phyloP scores from a whole-genome alignment of 768 basidiomycete species.

The Naganishia vishniacii region DNA sequence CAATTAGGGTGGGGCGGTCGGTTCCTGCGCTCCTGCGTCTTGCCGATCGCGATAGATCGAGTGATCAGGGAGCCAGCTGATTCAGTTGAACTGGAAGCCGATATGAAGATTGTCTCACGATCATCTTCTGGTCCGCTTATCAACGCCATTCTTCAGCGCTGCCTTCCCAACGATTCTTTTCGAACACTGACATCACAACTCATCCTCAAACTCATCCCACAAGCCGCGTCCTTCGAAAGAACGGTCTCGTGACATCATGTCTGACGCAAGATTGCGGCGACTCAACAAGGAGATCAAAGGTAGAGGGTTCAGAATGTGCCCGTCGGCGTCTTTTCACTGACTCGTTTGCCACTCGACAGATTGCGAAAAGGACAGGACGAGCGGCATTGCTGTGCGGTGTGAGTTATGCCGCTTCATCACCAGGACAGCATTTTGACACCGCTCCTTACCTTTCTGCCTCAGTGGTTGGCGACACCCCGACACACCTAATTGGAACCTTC shows the following conservation, averaged over 20 bases:
- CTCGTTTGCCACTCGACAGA: slow-evolving; percentile 54
- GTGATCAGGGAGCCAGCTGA: too few species aligned
- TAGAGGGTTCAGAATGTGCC: too few species aligned
- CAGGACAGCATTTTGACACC: not conserved
- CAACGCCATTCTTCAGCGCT: too few species aligned
- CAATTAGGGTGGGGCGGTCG: too few species aligned
- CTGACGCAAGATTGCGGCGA: slow-evolving; percentile 82
- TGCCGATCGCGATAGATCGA: not conserved
- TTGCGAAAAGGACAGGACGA: slow-evolving; percentile 90
- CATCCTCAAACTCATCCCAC: not conserved
- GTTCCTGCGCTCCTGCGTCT: too few species aligned
- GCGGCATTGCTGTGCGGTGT: slow-evolving; percentile 71
- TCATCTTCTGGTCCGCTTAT: too few species aligned
- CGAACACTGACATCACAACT: not conserved
- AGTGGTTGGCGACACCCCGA: slow-evolving; percentile 80
- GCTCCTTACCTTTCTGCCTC: not conserved
- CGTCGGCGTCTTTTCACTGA: not conserved
- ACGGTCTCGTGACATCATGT: slow-evolving; percentile 49
- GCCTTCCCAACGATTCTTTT: too few species aligned
- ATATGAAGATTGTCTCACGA: too few species aligned
- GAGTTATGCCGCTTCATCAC: slow-evolving; percentile 14
- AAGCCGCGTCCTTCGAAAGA: too few species aligned
- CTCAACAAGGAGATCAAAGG: slow-evolving; percentile 90
- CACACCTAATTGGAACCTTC: slow-evolving; percentile 86
- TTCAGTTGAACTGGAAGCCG: too few species aligned